Evolutionary conservation across 2,329 filamentous ascomycete species (phyloP).

Genomic region (Fusarium stilboides): DNA sequence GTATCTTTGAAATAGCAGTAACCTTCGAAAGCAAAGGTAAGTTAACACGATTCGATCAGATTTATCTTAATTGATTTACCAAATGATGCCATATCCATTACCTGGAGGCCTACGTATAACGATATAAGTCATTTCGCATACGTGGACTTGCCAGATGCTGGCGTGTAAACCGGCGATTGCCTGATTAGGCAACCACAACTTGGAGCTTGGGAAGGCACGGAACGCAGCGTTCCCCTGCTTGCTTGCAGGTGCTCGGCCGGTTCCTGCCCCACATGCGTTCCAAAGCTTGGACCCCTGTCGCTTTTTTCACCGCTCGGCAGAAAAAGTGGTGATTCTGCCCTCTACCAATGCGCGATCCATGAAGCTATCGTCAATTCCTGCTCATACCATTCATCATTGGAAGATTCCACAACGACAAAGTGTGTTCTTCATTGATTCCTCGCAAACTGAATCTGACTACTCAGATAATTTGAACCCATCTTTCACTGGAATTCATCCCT

Average conservation of each 20-base stretch:
- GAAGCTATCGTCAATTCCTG: constrained; percentile 40
- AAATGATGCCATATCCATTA: not conserved
- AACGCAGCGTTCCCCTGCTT: constrained; percentile 6
- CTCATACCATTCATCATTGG: constrained; percentile 22
- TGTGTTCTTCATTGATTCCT: not conserved
- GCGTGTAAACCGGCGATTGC: constrained; percentile 34
- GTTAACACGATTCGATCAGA: not conserved
- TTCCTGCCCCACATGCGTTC: constrained; percentile 20
- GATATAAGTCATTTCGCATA: not conserved
- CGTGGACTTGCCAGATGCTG: not conserved
- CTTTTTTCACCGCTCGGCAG: constrained; percentile 53
- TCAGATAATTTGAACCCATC: no score
- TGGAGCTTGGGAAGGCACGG: constrained; percentile 21
- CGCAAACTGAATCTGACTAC: not conserved
- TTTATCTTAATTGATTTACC: no score
- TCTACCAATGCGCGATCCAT: constrained; percentile 15
- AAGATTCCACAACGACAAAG: constrained; percentile 13
- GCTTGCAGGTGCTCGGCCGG: constrained; percentile 6
- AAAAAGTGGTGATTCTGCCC: constrained; percentile 46
- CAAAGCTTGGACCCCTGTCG: constrained; percentile 7
- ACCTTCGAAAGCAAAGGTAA: no score
- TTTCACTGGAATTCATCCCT: not conserved
- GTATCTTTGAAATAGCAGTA: no score
- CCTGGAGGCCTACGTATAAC: not conserved
- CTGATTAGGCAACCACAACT: constrained; percentile 40